These are phyloP conservation scores for Bocquillonia castaneifolia DNA, from an alignment of 441 rosid genomes.

Conservation along the genomic window DNA sequence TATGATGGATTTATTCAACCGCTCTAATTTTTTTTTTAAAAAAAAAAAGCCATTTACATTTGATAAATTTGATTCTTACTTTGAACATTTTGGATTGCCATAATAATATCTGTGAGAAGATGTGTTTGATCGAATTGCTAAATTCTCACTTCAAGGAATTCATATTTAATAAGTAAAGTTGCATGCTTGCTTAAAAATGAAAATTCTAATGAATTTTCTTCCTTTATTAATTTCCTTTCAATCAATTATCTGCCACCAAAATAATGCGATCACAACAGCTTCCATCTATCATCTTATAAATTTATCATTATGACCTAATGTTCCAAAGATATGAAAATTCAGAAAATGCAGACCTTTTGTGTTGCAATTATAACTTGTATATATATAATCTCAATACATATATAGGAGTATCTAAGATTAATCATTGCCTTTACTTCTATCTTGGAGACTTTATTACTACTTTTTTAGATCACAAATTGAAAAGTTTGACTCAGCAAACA, in stretches of 20 bases:
- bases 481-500: constrained; percentile 1
- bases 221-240: not conserved
- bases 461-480: not conserved
- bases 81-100: no score
- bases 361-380: constrained; percentile 4
- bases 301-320: constrained; percentile 13
- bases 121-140: not conserved
- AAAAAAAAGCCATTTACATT: no score
- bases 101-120: no score
- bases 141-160: no score
- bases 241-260: not conserved
- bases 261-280: not conserved
- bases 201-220: not conserved
- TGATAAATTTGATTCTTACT: no score
- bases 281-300: not conserved
- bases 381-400: not conserved
- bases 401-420: constrained; percentile 12
- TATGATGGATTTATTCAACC: no score
- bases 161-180: no score
- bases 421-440: constrained; percentile 21
- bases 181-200: no score
- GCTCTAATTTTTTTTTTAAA: no score
- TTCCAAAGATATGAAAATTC: constrained; percentile 19
- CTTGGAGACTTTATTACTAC: not conserved
- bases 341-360: constrained; percentile 1